Evolutionary conservation across 768 basidiomycete species (phyloP), one percentile per base, ranked within the genome.

Genomic region (Boletus eberwhitei): DNA sequence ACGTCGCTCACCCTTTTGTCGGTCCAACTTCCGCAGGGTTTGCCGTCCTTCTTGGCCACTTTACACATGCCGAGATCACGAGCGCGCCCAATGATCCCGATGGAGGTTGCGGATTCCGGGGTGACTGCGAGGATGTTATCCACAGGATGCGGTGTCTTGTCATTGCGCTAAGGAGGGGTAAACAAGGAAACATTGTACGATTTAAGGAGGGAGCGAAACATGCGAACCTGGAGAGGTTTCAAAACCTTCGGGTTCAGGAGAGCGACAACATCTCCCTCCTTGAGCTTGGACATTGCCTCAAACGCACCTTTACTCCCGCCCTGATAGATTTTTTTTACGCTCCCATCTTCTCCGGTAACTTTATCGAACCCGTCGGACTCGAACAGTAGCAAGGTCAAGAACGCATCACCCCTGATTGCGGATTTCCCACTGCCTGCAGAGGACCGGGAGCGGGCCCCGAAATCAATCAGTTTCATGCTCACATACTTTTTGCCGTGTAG

Each of bases 271-370:
- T 92, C 87, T 2, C 97, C 97, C 60, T 93, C 89, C 55, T 84
- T 84, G 51, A 96, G 71, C 63, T 91, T 92, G 46, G 90, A 86
- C 74, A 90, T 83, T 47, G 81, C 77, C 69, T 98, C 97, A 64
- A 90, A 98, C 4, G 94, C 95, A 5, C 97, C 97, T 7, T 85
- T 83, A 59, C 92, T 93, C 3, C 96, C 96, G 0, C 97, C 96
- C 59, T 78, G 82, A 69, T 94, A 96, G 0, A 87, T 56, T 64
- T 85, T 92, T 58, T 77, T 76, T 37, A 78, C 73, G 36, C 71
- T 79, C 35, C 75, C 73, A 46, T 84, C 77, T 7, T 80, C 83
- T 29, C 67, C 74, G 4, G 76, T 77, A 14, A 86, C 63, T 13
- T 79, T 64, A 53, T 89, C 87, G 53, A 80, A 82, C 1, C 78